Evolutionary conservation across 2,329 filamentous ascomycete genomes (phyloP).

Genomic region (Penicillium expansum): DNA sequence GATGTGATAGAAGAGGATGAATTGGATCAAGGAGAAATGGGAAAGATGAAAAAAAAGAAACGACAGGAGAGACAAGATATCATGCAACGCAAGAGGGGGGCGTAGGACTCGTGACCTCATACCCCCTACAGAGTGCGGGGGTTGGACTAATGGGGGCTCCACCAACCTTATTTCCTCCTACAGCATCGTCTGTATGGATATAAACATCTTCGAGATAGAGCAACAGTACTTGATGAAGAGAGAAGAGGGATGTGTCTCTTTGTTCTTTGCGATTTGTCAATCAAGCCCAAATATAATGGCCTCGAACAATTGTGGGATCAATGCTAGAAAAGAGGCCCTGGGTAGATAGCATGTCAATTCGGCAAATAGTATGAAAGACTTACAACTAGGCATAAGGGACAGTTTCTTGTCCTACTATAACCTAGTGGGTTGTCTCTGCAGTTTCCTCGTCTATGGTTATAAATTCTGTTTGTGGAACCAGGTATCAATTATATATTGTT

Average conservation of each 20-base stretch:
- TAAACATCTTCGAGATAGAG: not conserved
- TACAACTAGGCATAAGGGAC: no score
- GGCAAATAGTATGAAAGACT: not conserved
- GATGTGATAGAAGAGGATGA: not conserved
- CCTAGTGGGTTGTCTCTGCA: not conserved
- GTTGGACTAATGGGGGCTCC: not conserved
- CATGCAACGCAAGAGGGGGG: conserved; percentile 1
- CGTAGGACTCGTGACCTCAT: conserved; percentile 25
- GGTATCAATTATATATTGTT: not conserved
- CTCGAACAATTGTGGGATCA: no score
- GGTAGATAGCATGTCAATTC: not conserved
- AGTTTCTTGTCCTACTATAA: not conserved
- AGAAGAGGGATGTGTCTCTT: not conserved
- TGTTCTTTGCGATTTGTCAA: not conserved
- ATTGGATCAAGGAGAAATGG: not conserved
- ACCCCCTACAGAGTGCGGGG: conserved; percentile 19
- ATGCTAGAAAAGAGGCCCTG: not conserved
- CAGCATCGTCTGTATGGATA: not conserved
- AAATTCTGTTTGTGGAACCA: not conserved
- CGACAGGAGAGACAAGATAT: not conserved
- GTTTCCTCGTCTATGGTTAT: not conserved
- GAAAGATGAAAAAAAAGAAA: not conserved
- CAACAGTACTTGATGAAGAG: not conserved
- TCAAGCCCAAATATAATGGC: not conserved
- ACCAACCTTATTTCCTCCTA: conserved; percentile 3